Evolutionary conservation across 305 asterid species (phyloP), one percentile per base, ranked within the genome.

Genomic region (Fraxinus nigra): DNA sequence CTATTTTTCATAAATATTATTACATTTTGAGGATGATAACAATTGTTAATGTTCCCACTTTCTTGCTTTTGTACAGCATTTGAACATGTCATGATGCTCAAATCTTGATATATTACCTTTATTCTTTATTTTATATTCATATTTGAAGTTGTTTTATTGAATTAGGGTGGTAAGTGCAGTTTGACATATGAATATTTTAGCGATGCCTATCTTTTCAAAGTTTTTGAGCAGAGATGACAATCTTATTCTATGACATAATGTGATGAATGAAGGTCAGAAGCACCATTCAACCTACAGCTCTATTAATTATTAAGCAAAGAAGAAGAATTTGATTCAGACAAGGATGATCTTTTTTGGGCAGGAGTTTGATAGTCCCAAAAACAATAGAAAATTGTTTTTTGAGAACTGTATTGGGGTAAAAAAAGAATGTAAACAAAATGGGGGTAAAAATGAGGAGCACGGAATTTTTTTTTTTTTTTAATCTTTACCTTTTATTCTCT

Each of bases 131-230:
- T 51, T 18, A 5, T 63, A 77, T 67, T 81, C 78, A 83, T 69
- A 28, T 79, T 43, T 80, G 75, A 28, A 72, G 37, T 54, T 84
- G 69, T 80, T 48, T 80, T 67, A 28, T 43, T 82, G 90, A 73
- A 59, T 85, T 88, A 87, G 90, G 89, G 75, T 18, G 51, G 54
- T 43, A 81, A 77, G 80, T 72, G 54, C 78, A 69, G 80, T 78
- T 61, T 78, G 63, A 40, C 32, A 20, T 30, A 10, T 70, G 59
- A 63, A 78, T 72, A 40, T 13, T 67, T 78, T 48, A 28, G 85
- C 80, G 59, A n/a, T 48, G 43, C 61, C 38, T 61, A 65, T 54
- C 80, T 56, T 54, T 46, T 46, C 77, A 79, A 78, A 56, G 61
- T 75, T 59, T 46, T 78, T 75, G 40, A 32, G 30, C 28, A 72